phyloP scores from a whole-genome alignment of 2,329 filamentous ascomycete genomes.

The Cephalotrichum gorgonifer region DNA sequence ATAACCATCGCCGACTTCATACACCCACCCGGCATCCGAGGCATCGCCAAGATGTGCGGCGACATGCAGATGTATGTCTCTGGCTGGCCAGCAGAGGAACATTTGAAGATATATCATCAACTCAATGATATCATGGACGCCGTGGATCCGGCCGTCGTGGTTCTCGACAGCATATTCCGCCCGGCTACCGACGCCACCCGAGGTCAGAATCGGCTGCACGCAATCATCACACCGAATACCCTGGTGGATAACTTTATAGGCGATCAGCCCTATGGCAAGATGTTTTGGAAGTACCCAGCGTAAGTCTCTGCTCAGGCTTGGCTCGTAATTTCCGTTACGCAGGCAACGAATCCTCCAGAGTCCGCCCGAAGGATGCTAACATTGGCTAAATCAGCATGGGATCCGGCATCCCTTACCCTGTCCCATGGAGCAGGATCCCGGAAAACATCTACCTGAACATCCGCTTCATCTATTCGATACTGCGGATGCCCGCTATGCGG shows the following conservation, averaged over 20 bases:
- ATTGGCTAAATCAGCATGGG: no score
- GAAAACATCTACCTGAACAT: conserved; percentile 22
- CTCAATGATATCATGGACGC: conserved; percentile 15
- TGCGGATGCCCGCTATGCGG: conserved; percentile 6
- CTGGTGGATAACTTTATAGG: no score
- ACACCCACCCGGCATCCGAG: no score
- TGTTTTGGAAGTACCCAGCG: conserved; percentile 29
- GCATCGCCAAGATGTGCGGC: no score
- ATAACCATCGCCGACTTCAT: no score
- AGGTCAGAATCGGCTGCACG: conserved; percentile 18
- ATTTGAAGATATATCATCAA: conserved; percentile 16
- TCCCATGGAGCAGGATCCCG: conserved; percentile 29
- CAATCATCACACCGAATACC: conserved; percentile 31
- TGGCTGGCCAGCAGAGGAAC: conserved; percentile 19
- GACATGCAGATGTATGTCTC: no score
- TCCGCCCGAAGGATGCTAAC: no score
- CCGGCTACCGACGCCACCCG: conserved; percentile 14
- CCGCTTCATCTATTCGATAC: conserved; percentile 12
- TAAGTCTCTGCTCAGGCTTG: no score
- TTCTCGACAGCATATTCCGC: conserved; percentile 19
- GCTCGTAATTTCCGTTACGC: no score
- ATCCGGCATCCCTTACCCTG: conserved; percentile 31
- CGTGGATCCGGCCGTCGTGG: conserved; percentile 19
- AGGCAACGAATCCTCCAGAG: no score
- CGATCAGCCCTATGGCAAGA: no score